Evolutionary conservation across 345 rosid species (phyloP), one percentile per base, ranked within the genome.

Genomic region (Excoecaria cochinchinensis): DNA sequence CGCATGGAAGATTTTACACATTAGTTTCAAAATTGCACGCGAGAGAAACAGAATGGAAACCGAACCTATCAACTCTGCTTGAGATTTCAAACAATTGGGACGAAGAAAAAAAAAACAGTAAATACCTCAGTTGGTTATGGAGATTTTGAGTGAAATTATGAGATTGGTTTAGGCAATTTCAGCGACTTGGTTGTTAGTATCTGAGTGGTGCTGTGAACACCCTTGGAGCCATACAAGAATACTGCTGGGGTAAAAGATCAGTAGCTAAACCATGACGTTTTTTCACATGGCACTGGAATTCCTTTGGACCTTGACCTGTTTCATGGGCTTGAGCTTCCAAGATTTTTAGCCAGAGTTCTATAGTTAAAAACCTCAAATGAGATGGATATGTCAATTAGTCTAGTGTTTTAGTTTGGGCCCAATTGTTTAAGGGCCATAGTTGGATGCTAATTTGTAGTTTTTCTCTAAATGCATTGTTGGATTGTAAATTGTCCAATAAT

Each of bases 1-100:
- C 77, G 72, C 70, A 55, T 59, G 63, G 14, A 42, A 78, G 70
- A 78, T 70, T 66, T 56, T 40, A 14, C 8, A 68, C 21, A 11
- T 38, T 16, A 61, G 68, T 42, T 36, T 42, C 46, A 9, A 24
- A 16, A 8, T 51, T 64, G 39, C 14, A 15, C 13, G 51, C 60
- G 50, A 68, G 55, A 36, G 7, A 67, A 78, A 73, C 36, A 64
- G 31, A 13, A 16, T 11, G 6, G 66, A n/a, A 73, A 62, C 22
- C 16, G 73, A 6, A 50, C 14, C 24, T 0, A 67, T 36, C 21
- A 16, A 24, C 53, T 70, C 51, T 56, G 50, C 66, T 22, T 60
- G 14, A 61, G 71, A 21, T 66, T 52, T 52, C 51, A 73, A 7
- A 21, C 47, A 40, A 21, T 8, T 61, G 62, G n/a, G 31, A 31